These are phyloP conservation scores for Lactarius evosmus DNA, from an alignment of 768 basidiomycete species.

Conservation along the genomic window DNA sequence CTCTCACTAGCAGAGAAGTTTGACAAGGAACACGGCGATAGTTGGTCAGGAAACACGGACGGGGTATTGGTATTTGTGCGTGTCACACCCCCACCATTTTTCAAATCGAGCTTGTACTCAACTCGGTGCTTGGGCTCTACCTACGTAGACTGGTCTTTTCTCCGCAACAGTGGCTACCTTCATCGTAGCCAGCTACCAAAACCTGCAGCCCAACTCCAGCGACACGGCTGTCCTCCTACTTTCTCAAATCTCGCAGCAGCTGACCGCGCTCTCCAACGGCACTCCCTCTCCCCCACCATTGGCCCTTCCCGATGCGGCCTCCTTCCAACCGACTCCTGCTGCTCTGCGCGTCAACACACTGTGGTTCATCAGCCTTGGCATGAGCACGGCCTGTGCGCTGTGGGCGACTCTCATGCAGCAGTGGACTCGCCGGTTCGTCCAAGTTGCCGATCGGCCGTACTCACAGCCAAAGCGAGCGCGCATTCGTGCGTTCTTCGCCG, in stretches of 20 bases:
- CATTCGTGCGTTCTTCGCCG: slow-evolving; percentile 21
- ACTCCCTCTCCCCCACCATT: not conserved
- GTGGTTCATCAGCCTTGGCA: slow-evolving; percentile 24
- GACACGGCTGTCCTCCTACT: slow-evolving; percentile 19
- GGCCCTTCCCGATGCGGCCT: not conserved
- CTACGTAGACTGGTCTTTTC: slow-evolving; percentile 30
- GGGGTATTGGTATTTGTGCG: slow-evolving; percentile 25
- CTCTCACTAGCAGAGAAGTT: slow-evolving; percentile 16
- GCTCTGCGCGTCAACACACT: slow-evolving; percentile 23
- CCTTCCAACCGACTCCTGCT: slow-evolving; percentile 4
- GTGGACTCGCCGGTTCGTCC: slow-evolving; percentile 24
- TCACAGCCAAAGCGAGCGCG: slow-evolving; percentile 22
- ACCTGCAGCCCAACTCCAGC: slow-evolving; percentile 21
- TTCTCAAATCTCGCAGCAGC: slow-evolving; percentile 23
- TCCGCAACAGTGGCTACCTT: slow-evolving; percentile 30
- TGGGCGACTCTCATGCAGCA: slow-evolving; percentile 27
- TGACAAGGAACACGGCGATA: slow-evolving; percentile 24
- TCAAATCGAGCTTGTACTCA: not conserved
- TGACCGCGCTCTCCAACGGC: slow-evolving; percentile 1
- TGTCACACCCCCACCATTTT: not conserved
- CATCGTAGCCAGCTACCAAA: slow-evolving; percentile 27
- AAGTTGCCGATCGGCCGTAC: slow-evolving; percentile 19
- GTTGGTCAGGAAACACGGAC: slow-evolving; percentile 26
- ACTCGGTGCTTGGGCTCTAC: not conserved
- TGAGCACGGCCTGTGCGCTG: slow-evolving; percentile 22